These are phyloP conservation scores for Cairneyella variabilis DNA, from an alignment of 495 filamentous ascomycete species.

Conservation along the genomic window DNA sequence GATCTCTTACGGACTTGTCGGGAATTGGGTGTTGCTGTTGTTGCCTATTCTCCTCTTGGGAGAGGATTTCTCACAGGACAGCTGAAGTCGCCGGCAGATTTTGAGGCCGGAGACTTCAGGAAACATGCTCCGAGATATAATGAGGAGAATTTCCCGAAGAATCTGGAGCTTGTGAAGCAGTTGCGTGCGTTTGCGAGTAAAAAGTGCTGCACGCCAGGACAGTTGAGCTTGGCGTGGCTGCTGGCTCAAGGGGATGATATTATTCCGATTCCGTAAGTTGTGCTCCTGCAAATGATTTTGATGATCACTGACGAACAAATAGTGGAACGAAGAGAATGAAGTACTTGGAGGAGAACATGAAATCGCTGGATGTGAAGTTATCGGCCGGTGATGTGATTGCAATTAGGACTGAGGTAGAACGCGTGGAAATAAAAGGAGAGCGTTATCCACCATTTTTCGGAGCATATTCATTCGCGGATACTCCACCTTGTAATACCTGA, in stretches of 20 bases:
- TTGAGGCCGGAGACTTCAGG: conserved; percentile 39
- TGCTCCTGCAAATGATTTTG: background rate
- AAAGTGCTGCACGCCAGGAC: conserved; percentile 42
- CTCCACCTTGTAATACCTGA: no score
- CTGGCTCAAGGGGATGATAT: conserved; percentile 54
- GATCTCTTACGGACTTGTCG: conserved; percentile 48
- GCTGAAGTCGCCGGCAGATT: conserved; percentile 38
- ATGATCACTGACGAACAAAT: no score
- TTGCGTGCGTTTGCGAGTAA: conserved; percentile 39
- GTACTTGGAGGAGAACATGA: conserved; percentile 53
- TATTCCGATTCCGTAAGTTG: conserved; percentile 46
- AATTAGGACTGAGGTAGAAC: background rate
- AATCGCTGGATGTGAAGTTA: conserved; percentile 37
- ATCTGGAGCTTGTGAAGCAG: conserved; percentile 41
- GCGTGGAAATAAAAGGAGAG: background rate
- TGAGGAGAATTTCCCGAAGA: conserved; percentile 46
- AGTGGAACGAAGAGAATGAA: conserved; percentile 50
- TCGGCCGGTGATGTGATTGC: conserved; percentile 33
- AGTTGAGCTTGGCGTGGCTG: conserved; percentile 56
- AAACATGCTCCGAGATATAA: conserved; percentile 40
- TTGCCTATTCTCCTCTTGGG: conserved; percentile 59
- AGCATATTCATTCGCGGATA: no score
- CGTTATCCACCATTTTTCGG: conserved; percentile 23
- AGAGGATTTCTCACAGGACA: conserved; percentile 52
- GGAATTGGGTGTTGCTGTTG: conserved; percentile 56